These are phyloP conservation scores for Alternaria solani DNA, from an alignment of 2,329 filamentous ascomycete species.

Conservation along the genomic window DNA sequence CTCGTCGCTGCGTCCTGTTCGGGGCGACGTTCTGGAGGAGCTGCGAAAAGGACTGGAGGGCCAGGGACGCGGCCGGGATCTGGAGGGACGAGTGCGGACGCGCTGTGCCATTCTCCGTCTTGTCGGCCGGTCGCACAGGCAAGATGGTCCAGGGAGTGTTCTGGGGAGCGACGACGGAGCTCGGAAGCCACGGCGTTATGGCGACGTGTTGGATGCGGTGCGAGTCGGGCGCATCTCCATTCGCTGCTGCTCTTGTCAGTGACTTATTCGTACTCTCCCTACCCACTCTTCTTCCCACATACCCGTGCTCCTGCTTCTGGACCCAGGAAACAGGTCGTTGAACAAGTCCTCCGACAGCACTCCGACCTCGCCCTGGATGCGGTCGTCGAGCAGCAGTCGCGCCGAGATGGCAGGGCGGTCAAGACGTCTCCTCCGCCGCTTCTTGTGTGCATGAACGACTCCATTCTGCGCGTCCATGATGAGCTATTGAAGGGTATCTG, in stretches of 20 bases:
- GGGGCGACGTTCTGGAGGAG: conserved; percentile 76
- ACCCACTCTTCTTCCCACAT: conserved; percentile 5
- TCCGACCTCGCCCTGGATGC: conserved; percentile 84
- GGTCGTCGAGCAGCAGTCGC: conserved; percentile 82
- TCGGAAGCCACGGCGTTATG: conserved; percentile 76
- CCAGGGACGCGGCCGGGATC: conserved; percentile 75
- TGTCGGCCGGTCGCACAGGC: conserved; percentile 66
- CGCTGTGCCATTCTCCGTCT: conserved; percentile 45
- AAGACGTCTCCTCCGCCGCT: conserved; percentile 61
- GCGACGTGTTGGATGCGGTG: conserved; percentile 66
- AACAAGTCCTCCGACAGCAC: conserved; percentile 88
- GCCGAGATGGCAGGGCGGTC: conserved; percentile 80
- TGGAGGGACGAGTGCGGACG: conserved; percentile 78
- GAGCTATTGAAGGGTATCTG: conserved; percentile 3
- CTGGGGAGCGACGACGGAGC: conserved; percentile 58
- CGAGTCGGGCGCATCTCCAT: conserved; percentile 15
- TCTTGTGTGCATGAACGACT: conserved; percentile 54
- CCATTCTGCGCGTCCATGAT: conserved; percentile 46
- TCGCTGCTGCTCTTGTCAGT: conserved; percentile 15
- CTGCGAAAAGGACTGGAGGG: conserved; percentile 80
- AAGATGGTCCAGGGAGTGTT: conserved; percentile 84
- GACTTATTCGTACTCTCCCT: background rate
- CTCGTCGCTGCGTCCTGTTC: conserved; percentile 76
- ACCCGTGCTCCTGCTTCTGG: conserved; percentile 30
- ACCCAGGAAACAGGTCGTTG: conserved; percentile 74